Conservation (phyloP, 495 filamentous ascomycete genomes). For the Talaromyces ruber region DNA sequence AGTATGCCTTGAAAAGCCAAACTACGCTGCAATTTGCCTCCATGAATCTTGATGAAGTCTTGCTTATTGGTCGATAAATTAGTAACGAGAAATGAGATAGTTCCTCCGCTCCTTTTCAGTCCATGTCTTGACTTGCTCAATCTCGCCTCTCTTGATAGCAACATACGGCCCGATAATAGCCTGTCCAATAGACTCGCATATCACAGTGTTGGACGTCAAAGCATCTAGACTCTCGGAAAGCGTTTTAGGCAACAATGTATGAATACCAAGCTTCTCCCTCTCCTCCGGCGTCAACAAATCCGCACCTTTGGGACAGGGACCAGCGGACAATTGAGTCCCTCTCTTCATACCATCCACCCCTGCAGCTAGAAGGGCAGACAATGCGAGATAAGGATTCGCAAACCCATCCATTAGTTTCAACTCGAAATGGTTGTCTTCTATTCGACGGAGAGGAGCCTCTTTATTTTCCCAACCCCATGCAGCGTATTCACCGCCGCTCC, state of each 20-base stretch:
- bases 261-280: slow-evolving; percentile 44
- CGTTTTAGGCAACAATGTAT: slow-evolving; percentile 37
- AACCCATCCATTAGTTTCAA: slow-evolving; percentile 61
- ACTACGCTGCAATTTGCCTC: not conserved
- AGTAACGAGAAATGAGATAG: slow-evolving; percentile 1
- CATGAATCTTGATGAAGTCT: not conserved
- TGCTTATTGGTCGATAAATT: not conserved
- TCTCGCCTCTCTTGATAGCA: slow-evolving; percentile 1
- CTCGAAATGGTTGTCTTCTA: slow-evolving; percentile 60
- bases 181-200: not conserved
- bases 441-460: slow-evolving; percentile 57
- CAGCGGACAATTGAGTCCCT: slow-evolving; percentile 27
- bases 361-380: slow-evolving; percentile 50
- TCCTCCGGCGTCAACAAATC: slow-evolving; percentile 39
- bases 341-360: slow-evolving; percentile 46
- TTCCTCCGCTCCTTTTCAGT: slow-evolving; percentile 5
- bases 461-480: slow-evolving; percentile 72
- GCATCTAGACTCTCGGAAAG: slow-evolving; percentile 43
- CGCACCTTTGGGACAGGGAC: slow-evolving; percentile 45
- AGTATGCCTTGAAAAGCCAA: too few species aligned
- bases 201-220: slow-evolving; percentile 3
- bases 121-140: slow-evolving; percentile 7
- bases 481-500: slow-evolving; percentile 67
- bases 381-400: slow-evolving; percentile 63
- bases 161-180: not conserved